Evolutionary conservation across 2,329 filamentous ascomycete genomes (phyloP), one percentile per base, ranked within the genome.

Genomic region (Venturia asperata): DNA sequence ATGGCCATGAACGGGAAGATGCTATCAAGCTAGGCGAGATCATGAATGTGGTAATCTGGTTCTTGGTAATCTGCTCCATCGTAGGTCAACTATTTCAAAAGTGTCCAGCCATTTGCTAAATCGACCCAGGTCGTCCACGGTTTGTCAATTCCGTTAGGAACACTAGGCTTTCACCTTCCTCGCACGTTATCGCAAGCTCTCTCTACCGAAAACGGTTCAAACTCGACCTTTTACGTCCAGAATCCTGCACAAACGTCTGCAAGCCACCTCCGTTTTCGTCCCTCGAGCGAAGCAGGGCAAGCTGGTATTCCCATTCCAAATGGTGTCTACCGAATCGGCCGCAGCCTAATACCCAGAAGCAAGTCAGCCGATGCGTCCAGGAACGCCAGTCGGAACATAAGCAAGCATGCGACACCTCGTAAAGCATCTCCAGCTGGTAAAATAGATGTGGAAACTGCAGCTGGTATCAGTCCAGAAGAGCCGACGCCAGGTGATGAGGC

Each of bases 1-100:
- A 89, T 63, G 87, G 84, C 0, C 72, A 82, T 41, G 77, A 84
- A 17, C 81, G 90, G 37, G 79, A 81, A 43, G 91, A 95, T 72
- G 87, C 91, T 0, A 76, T 77, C 41, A 77, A 82, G 10, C 77
- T 96, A 1, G 80, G 80, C 5, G 89, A 95, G 68, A 81, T 85
- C 0, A 82, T 91, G 63, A 81, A 80, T 1, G 80, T 93, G 0
- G 84, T 96, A 0, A 87, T 96, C 21, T 96, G 92, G 92, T 96
- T 96, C 71, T 76, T 96, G 63, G 83, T 85, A 10, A 85, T 94
- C 24, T 93, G 89, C 76, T 94, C 90, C 69, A 87, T 96, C 67
- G 89, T 92, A 78, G 81, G 87, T 80, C 15, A 41, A 15, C 39
- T 10, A 41, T 11, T 10, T 15, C 39, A 5, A 15, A 41, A 41